Percentiles rank a stretch among this genome's conserved stretches.
Evolutionary conservation across 306 rosid genomes (phyloP).

Genomic region (Corylus heterophylla): DNA sequence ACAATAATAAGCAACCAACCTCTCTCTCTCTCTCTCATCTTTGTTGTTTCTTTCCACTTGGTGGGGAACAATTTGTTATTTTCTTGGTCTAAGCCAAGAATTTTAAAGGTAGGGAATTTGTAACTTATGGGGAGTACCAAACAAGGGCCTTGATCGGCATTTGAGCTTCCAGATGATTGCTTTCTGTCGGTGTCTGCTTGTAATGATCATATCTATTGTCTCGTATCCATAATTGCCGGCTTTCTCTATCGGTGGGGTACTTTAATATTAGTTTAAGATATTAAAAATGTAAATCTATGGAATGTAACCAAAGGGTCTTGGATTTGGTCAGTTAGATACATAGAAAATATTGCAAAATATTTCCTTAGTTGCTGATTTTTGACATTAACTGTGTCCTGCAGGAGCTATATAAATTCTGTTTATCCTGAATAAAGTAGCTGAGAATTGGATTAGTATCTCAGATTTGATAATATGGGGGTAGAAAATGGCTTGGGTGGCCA

Average conservation of each 20-base stretch:
- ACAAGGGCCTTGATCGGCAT: background rate
- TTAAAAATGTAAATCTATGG: conserved; percentile 1
- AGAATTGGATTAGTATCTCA: conserved; percentile 3
- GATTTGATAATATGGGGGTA: conserved; percentile 39
- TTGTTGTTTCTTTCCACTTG: background rate
- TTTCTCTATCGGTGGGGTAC: conserved; percentile 13
- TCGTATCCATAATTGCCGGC: conserved; percentile 11
- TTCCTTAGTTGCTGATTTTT: conserved; percentile 4
- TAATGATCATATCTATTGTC: background rate
- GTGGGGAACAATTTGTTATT: background rate
- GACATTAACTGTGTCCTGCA: conserved; percentile 5
- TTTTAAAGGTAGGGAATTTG: background rate
- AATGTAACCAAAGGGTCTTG: conserved; percentile 12
- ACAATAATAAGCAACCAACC: background rate
- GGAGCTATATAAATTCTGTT: conserved; percentile 21
- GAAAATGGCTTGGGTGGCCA: conserved; percentile 35
- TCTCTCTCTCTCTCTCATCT: background rate
- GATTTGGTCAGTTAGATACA: conserved; percentile 18
- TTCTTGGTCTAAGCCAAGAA: background rate
- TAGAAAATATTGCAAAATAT: background rate
- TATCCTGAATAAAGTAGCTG: conserved; percentile 1
- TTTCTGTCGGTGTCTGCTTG: background rate
- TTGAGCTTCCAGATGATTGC: background rate
- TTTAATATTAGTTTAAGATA: conserved; percentile 3
- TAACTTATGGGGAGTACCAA: background rate